Percentiles rank a stretch among this genome's conserved stretches.
These are phyloP conservation scores for Sporisorium graminicola DNA, from an alignment of 1,284 basidiomycete species.

Conservation along the genomic window DNA sequence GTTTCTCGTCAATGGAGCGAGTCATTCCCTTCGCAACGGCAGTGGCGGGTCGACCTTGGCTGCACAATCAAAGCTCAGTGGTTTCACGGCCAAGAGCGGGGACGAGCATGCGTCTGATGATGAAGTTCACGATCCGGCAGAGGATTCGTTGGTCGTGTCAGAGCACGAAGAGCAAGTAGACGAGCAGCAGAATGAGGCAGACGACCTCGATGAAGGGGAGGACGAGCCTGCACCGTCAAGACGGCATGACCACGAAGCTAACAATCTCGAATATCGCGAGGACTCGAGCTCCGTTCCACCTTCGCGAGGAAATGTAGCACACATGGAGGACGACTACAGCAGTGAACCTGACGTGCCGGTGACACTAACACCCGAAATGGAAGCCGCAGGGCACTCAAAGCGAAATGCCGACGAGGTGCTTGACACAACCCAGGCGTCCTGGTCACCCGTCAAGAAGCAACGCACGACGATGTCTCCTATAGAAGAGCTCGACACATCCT, in stretches of 20 bases:
- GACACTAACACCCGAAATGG: constrained; percentile 5
- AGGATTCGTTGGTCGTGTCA: constrained; percentile 21
- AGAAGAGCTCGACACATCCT: neutral
- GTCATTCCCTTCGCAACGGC: constrained; percentile 28
- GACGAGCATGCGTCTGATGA: neutral
- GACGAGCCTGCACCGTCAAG: neutral
- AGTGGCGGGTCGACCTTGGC: constrained; percentile 14
- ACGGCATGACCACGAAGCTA: neutral
- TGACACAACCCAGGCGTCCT: constrained; percentile 40
- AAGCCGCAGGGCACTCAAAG: constrained; percentile 20
- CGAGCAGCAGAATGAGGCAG: neutral
- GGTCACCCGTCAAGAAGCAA: constrained; percentile 31
- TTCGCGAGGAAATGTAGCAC: neutral
- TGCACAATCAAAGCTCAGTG: constrained; percentile 22
- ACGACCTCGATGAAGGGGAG: neutral
- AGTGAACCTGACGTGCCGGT: constrained; percentile 26
- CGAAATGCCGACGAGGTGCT: constrained; percentile 33
- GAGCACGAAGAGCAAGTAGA: constrained; percentile 51
- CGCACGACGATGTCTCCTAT: constrained; percentile 1
- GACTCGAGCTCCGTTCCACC: constrained; percentile 10
- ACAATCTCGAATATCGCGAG: constrained; percentile 35
- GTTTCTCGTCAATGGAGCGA: constrained; percentile 70
- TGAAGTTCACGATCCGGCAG: neutral
- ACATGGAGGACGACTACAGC: constrained; percentile 18
- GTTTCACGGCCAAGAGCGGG: neutral